phyloP scores from a whole-genome alignment of 495 filamentous ascomycete species.

The Tuber magnatum region DNA sequence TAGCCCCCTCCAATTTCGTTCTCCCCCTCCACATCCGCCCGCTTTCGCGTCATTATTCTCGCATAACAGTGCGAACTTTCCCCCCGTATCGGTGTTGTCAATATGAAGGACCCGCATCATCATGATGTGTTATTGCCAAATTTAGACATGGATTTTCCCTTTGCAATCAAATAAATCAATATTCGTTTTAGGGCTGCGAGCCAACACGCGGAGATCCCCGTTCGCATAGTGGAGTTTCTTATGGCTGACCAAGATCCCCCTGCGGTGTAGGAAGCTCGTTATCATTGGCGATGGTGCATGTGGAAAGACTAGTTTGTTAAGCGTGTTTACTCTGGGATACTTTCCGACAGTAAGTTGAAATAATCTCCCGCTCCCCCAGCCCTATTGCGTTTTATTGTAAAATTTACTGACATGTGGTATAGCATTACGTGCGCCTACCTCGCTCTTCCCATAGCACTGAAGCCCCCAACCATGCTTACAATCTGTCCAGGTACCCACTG shows the following conservation, averaged over 20 bases:
- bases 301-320: constrained; percentile 94
- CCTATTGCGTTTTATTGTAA: neutral
- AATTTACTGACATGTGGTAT: constrained; percentile 22
- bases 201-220: constrained; percentile 13
- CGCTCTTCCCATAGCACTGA: constrained; percentile 3
- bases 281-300: constrained; percentile 99
- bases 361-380: neutral
- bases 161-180: constrained; percentile 5
- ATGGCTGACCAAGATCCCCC: constrained; percentile 18
- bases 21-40: constrained; percentile 11
- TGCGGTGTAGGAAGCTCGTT: constrained; percentile 75
- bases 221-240: constrained; percentile 12
- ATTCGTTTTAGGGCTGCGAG: constrained; percentile 17
- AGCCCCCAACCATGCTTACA: constrained; percentile 6
- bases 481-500: constrained; percentile 74
- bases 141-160: constrained; percentile 17
- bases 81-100: constrained; percentile 23
- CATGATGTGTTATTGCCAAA: constrained; percentile 32
- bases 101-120: constrained; percentile 26
- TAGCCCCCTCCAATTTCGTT: constrained; percentile 6
- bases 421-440: constrained; percentile 55
- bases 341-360: constrained; percentile 79
- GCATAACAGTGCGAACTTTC: constrained; percentile 12
- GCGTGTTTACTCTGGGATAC: constrained; percentile 96
- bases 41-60: constrained; percentile 12